Base-by-base conservation (phyloP, 805 yeast species). In the Pichia deserticola region DNA sequence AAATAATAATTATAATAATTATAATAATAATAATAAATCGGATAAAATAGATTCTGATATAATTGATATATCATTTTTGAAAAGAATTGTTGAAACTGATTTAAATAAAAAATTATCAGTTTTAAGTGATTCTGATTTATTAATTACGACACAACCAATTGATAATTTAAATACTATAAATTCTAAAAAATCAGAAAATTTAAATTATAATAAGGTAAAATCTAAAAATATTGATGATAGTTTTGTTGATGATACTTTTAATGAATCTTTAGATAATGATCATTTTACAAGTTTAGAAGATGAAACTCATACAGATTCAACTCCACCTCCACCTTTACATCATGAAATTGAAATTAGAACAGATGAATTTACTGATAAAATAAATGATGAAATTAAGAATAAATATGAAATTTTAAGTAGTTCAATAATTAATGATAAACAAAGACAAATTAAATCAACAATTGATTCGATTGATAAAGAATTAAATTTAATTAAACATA, bases 61-160 rank as follows among this genome's bases (percentile, higher is more conserved):
- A 7, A 40, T 51, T 7, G 54, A 48, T 30, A 47, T 38, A n/a
- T 38, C 29, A 12, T 44, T 38, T 28, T 12, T 49, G 2, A 41
- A 36, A 29, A 32, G 36, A 8, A 35, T 49, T 10, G 52, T 49
- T 12, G 39, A 45, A 28, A 9, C 20, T 5, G 52, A 45, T 39
- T 15, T 49, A 4, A 36, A 49, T 13, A 49, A 45, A 41, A 49
- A 49, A 15, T 20, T 49, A 7, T 36, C 37, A 13, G 44, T 45
- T 13, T 20, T 45, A 8, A 41, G 51, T 1, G 47, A 44, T 6
- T 49, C 48, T 5, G 42, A 39, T 15, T 34, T 40, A 25, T 28
- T 40, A 8, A 33, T 40, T 28, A 28, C 33, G 3, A n/a, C 40
- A 36, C 12, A 36, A 7, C 39, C 32, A 8, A 34, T 13, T 6